Evolutionary conservation across 805 yeast genomes (phyloP), one percentile per base, ranked within the genome.

Genomic region (Dipodascus albidus): DNA sequence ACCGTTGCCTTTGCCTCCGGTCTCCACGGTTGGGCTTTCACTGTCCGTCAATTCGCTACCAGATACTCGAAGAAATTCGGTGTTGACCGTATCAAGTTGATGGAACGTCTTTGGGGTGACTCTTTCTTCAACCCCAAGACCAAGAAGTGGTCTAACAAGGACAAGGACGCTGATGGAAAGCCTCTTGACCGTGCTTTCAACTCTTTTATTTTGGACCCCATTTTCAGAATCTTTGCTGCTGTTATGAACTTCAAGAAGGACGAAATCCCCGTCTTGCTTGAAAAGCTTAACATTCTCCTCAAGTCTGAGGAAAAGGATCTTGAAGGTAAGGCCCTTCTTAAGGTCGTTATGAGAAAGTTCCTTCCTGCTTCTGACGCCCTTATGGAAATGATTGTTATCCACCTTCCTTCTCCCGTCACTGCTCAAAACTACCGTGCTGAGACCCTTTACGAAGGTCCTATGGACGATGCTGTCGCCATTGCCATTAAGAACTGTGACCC

Each of bases 1-100:
- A 91, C 98, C 75, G 96, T 91, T 72, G 99, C 99, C 67, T 91
- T 91, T 78, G 98, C 96, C 81, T 93, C 98, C 75, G 99, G 98
- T 86, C 82, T 91, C 73, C 99, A 91, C 84, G 99, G 99, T 78
- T 91, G 99, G 99, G 98, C 97, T 74, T 91, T 91, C 91, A 91
- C 99, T 68, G 85, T 91, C 73, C 88, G 99, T 78, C 98, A 91
- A 82, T 91, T 91, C 68, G 97, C 98, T 68, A 76, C 80, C 78
- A 87, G 96, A 81, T 91, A 93, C 84, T 82, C 96, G 74, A 89
- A 90, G 89, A 93, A 91, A 80, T 91, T 93, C 74, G 98, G 98
- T 89, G 98, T 91, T 72, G 97, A 91, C 87, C 83, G 87, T 75
- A 64, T 72, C 60, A 91, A 93, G 87, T 89, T 91, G 98, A 87